A percentile compares a stretch with the other conserved stretches of the same genome.
phyloP scores from a whole-genome alignment of 148 eudicot species.

The Amaranthus cruentus region DNA sequence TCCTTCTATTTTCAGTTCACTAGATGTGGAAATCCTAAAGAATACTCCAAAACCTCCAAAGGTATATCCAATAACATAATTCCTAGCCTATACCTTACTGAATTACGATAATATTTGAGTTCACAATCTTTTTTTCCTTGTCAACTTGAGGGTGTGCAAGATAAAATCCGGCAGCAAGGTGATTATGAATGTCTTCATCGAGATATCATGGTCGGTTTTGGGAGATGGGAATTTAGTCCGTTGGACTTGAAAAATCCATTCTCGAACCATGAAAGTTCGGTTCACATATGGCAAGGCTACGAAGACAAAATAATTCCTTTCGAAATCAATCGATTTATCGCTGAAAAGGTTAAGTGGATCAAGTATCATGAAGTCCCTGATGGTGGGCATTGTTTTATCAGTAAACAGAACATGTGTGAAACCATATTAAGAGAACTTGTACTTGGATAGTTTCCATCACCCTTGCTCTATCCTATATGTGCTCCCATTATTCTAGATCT shows the following conservation, averaged over 20 bases:
- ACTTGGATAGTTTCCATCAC: constrained; percentile 13
- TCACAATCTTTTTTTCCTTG: neutral
- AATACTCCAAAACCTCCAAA: constrained; percentile 30
- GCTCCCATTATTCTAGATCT: neutral
- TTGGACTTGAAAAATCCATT: constrained; percentile 56
- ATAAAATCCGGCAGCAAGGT: constrained; percentile 67
- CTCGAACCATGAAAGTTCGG: constrained; percentile 50
- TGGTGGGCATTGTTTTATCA: constrained; percentile 30
- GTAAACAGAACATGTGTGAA: constrained; percentile 33
- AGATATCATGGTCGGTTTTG: constrained; percentile 55
- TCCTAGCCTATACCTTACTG: neutral
- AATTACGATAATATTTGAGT: neutral
- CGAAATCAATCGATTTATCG: constrained; percentile 29
- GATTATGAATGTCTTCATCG: constrained; percentile 52
- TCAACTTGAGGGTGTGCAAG: constrained; percentile 29
- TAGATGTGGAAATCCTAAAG: constrained; percentile 49
- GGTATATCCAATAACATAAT: constrained; percentile 39
- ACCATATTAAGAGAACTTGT: constrained; percentile 48
- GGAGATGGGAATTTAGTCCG: constrained; percentile 70
- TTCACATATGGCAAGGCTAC: constrained; percentile 82
- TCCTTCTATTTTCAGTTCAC: constrained; percentile 25
- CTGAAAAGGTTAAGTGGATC: constrained; percentile 37
- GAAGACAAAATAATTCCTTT: constrained; percentile 63
- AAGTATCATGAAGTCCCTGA: constrained; percentile 41
- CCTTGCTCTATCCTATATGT: neutral